Evolutionary conservation across 31 red algal genomes (phyloP).

Genomic region (Porphyra umbilicalis): DNA sequence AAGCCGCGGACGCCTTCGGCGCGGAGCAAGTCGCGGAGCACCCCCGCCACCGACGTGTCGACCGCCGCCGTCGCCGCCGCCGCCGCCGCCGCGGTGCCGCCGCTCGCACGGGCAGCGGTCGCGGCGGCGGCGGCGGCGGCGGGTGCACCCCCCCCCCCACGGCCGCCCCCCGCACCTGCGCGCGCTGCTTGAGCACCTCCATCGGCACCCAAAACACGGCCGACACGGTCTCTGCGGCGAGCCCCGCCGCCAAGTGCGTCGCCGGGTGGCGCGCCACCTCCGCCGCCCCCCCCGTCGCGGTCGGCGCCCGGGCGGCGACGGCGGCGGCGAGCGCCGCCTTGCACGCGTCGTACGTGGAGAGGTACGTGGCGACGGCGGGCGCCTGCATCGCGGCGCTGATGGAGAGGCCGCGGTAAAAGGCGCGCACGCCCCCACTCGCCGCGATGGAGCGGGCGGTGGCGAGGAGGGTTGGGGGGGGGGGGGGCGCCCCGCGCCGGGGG

Average conservation of each 20-base stretch:
- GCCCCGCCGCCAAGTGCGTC: constrained; percentile 67
- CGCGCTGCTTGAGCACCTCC: constrained; percentile 98
- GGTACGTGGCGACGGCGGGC: constrained; percentile 88
- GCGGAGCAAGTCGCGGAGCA: constrained; percentile 56
- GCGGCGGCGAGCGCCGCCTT: constrained; percentile 34
- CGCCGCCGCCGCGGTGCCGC: too few relatives aligned
- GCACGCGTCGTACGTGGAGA: constrained; percentile 82
- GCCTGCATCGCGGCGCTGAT: constrained; percentile 89
- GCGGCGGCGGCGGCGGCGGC: too few relatives aligned
- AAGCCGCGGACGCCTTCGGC: constrained; percentile 69
- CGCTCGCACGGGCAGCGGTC: too few relatives aligned
- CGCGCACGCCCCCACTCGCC: constrained; percentile 44
- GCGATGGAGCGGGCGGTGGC: constrained; percentile 17
- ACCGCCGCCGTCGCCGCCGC: too few relatives aligned
- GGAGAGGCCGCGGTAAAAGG: constrained; percentile 88
- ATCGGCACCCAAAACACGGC: constrained; percentile 99
- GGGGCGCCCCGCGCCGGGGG: too few relatives aligned
- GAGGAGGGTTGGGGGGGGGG: constrained; percentile 9
- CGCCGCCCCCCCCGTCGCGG: neutral
- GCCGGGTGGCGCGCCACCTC: constrained; percentile 9
- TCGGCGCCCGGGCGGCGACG: constrained; percentile 1
- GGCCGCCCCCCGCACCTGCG: constrained; percentile 75
- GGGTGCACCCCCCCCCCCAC: too few relatives aligned
- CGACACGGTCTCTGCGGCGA: constrained; percentile 73
- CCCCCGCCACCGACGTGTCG: constrained; percentile 24